Evolutionary conservation across 106 monocot genomes (phyloP), one percentile per base, ranked within the genome.

Genomic region (Vanilla planifolia): DNA sequence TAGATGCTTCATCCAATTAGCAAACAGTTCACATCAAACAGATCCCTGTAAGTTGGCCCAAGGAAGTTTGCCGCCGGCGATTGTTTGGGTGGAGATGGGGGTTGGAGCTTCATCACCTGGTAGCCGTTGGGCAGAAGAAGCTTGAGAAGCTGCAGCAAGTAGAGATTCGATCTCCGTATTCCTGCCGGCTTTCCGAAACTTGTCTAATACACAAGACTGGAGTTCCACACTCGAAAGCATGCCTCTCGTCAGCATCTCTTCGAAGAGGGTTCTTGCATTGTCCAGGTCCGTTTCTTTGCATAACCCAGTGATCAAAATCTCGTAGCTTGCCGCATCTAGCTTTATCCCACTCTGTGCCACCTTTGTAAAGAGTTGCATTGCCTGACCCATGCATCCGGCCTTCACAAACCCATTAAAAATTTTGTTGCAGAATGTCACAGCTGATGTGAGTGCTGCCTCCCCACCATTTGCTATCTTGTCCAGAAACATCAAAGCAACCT

Each of bases 331-430:
- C 1, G 44, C 37, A 60, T 77, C 73, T 16, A 87, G 86, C 20
- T 52, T 80, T 22, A 78, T 11, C 19, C 79, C 80, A 25, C 43
- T 80, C 66, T 84, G 83, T 48, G 34, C 46, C 86, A 92, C 83
- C 60, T 70, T 80, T 47, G 68, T 72, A 43, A 80, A 71, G 16
- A 83, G 55, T 48, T 80, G 71, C 64, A 66, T 16, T 3, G 83
- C 92, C 43, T 52, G 43, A 16, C 27, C 43, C 8, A 67, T 46
- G 21, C 43, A 44, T 11, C 72, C 83, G 3, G 69, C 75, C 67
- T 87, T 83, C 43, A 75, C 72, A 65, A 92, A 55, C 19, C 79
- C 87, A 46, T 78, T 72, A 48, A 87, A 75, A 48, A 92, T 47
- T 48, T 61, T 78, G 42, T 92, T 86, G 73, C 76, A 83, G 43